Percentiles rank a stretch among this genome's conserved stretches.
phyloP scores from a whole-genome alignment of 306 rosid species.

The Neltuma alba region DNA sequence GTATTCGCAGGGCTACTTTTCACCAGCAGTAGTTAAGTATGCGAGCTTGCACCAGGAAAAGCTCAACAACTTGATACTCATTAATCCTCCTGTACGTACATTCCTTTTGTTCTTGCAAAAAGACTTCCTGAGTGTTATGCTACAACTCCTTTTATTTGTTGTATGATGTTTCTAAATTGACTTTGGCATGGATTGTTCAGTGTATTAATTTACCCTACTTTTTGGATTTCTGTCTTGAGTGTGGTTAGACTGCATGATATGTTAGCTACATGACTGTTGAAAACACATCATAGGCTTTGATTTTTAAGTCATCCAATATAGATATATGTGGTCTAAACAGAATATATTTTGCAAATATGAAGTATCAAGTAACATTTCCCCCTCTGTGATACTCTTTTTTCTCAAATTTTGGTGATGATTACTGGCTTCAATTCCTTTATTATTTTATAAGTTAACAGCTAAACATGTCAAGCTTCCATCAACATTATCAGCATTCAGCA shows the following conservation, averaged over 20 bases:
- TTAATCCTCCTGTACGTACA: conserved; percentile 79
- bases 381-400: neutral
- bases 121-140: conserved; percentile 5
- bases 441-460: conserved; percentile 61
- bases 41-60: conserved; percentile 70
- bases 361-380: neutral
- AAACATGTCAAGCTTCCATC: conserved; percentile 83
- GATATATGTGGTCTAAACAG: neutral
- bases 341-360: neutral
- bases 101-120: conserved; percentile 22
- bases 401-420: neutral
- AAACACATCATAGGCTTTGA: neutral
- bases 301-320: neutral
- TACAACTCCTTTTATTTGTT: conserved; percentile 4
- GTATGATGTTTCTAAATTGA: conserved; percentile 15
- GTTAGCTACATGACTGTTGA: neutral
- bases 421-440: conserved; percentile 35
- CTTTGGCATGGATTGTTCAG: neutral
- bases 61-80: conserved; percentile 63
- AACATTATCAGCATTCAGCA: conserved; percentile 86
- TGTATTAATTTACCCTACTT: neutral
- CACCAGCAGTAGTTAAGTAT: conserved; percentile 78
- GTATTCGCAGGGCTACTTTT: conserved; percentile 78
- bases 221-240: neutral
- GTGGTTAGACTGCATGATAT: neutral